Conservation (phyloP, 345 rosid species). For the Camelina laxa region DNA sequence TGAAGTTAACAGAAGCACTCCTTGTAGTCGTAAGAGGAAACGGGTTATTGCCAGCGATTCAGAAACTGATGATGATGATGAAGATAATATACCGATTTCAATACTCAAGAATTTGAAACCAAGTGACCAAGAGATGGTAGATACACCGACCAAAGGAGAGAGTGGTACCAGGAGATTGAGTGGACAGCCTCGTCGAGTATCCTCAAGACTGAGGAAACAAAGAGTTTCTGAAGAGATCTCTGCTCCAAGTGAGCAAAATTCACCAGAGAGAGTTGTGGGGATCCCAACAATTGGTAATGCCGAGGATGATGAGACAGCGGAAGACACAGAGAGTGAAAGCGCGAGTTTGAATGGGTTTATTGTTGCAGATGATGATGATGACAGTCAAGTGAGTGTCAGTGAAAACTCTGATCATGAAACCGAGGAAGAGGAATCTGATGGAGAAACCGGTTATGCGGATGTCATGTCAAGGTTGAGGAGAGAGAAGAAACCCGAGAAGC, state of each 20-base stretch:
- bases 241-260: constrained; percentile 7
- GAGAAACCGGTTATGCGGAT: constrained; percentile 37
- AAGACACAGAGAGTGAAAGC: constrained; percentile 48
- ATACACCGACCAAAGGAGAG: constrained; percentile 4
- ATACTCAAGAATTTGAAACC: constrained; percentile 48
- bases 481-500: constrained; percentile 48
- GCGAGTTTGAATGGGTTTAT: constrained; percentile 64
- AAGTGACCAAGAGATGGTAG: constrained; percentile 30
- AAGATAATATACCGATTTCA: constrained; percentile 55
- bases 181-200: constrained; percentile 46
- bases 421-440: constrained; percentile 50
- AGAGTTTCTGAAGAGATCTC: constrained; percentile 17
- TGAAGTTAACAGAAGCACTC: constrained; percentile 20
- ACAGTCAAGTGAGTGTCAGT: constrained; percentile 35
- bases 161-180: constrained; percentile 26
- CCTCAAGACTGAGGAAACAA: constrained; percentile 48
- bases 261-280: constrained; percentile 36
- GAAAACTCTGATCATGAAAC: constrained; percentile 14
- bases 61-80: constrained; percentile 61
- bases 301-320: constrained; percentile 52
- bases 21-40: constrained; percentile 56
- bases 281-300: constrained; percentile 45
- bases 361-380: constrained; percentile 48
- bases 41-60: constrained; percentile 65
- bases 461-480: constrained; percentile 56